Evolutionary conservation across 176 grass and related monocot genomes (phyloP).

Genomic region (Triticum monococcum): DNA sequence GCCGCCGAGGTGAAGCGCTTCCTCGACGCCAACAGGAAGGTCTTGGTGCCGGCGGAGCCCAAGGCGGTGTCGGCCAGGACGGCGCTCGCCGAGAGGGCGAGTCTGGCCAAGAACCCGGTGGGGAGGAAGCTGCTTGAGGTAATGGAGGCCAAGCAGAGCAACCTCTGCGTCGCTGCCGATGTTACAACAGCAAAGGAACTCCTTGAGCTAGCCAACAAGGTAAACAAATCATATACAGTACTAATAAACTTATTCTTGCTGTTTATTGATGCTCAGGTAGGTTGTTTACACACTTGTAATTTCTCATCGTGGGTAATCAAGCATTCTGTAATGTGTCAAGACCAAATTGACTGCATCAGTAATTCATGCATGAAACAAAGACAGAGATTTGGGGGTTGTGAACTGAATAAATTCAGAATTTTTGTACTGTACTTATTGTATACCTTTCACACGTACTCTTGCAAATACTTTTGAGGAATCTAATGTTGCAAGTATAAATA

Average conservation of each 20-base stretch:
- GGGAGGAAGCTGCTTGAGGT: slow-evolving; percentile 70
- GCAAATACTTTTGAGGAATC: neutral
- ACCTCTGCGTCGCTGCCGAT: slow-evolving; percentile 69
- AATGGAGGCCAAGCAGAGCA: slow-evolving; percentile 73
- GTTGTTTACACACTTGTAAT: too few species aligned
- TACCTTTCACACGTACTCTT: neutral
- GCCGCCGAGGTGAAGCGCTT: slow-evolving; percentile 60
- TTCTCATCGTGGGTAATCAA: neutral
- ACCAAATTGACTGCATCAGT: neutral
- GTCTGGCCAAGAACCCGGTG: slow-evolving; percentile 49
- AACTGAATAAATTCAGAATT: too few species aligned
- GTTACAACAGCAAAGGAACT: slow-evolving; percentile 52
- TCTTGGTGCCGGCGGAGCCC: slow-evolving; percentile 27
- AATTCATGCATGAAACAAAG: too few species aligned
- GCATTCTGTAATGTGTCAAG: neutral
- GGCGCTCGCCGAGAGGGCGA: slow-evolving; percentile 52
- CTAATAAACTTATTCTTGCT: too few species aligned
- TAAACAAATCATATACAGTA: neutral
- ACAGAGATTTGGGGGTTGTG: too few species aligned
- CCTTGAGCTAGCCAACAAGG: slow-evolving; percentile 63
- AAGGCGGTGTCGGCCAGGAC: neutral
- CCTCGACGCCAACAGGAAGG: slow-evolving; percentile 58
- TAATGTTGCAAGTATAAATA: neutral
- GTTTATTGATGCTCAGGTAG: too few species aligned
- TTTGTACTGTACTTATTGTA: neutral